phyloP scores from a whole-genome alignment of 1,284 basidiomycete species.

The Ceratobasidium sp. region DNA sequence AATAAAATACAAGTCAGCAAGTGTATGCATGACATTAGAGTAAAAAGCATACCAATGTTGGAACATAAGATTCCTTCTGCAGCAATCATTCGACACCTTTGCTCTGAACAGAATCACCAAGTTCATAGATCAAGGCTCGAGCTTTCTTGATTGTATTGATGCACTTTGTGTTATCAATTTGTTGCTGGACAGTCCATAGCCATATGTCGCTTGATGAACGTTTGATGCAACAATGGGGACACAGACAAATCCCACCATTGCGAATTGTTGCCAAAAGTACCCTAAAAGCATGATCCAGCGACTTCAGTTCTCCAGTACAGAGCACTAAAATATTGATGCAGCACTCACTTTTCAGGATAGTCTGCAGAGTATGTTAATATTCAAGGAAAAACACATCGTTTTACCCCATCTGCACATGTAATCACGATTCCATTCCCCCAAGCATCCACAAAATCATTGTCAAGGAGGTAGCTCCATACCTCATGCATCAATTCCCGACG shows the following conservation, averaged over 20 bases:
- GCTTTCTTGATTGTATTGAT: background rate
- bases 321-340: background rate
- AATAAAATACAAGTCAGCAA: background rate
- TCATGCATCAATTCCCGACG: slow-evolving; percentile 55
- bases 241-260: slow-evolving; percentile 36
- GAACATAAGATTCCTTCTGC: slow-evolving; percentile 34
- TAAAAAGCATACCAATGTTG: slow-evolving; percentile 43
- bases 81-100: slow-evolving; percentile 38
- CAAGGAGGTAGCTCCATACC: slow-evolving; percentile 53
- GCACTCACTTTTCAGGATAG: slow-evolving; percentile 54
- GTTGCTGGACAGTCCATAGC: background rate
- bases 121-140: slow-evolving; percentile 3
- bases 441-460: slow-evolving; percentile 52
- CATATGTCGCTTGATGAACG: slow-evolving; percentile 46
- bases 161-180: background rate
- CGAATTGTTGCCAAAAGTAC: slow-evolving; percentile 45
- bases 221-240: slow-evolving; percentile 39
- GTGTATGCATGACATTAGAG: too few species aligned
- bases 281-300: background rate
- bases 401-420: slow-evolving; percentile 53
- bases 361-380: slow-evolving; percentile 58
- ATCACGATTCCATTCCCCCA: slow-evolving; percentile 54
- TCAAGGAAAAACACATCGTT: slow-evolving; percentile 52
- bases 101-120: slow-evolving; percentile 23
- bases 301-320: background rate